A percentile compares a stretch with the other conserved stretches of the same genome.
These are phyloP conservation scores for barley (Hordeum vulgare) DNA, from an alignment of 176 grass and related monocot genomes.

Conservation along the genomic window MorexV3_pseudomolecules_assembly NC_058519.1:182989605-182990104, in stretches of 20 bases:
- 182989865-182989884: background rate
- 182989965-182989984: slow-evolving; percentile 47
- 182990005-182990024: slow-evolving; percentile 76
- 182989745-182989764: background rate
- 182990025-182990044: slow-evolving; percentile 74
- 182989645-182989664: background rate
- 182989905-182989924: slow-evolving; percentile 12
- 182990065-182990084: background rate
- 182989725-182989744: background rate
- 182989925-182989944: slow-evolving; percentile 37
- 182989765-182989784: too few relatives aligned
- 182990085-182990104: background rate
- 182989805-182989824: background rate
- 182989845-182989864: background rate
- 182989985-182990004: slow-evolving; percentile 59
- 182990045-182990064: slow-evolving; percentile 97
- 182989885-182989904: slow-evolving; percentile 44
- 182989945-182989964: slow-evolving; percentile 55
- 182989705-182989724: background rate
- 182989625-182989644: background rate
- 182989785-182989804: background rate
- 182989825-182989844: background rate
- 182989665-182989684: background rate
- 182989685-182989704: background rate
- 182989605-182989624: background rate